Base-by-base conservation (phyloP, 1,284 basidiomycete genomes). In the Malassezia japonica region DNA sequence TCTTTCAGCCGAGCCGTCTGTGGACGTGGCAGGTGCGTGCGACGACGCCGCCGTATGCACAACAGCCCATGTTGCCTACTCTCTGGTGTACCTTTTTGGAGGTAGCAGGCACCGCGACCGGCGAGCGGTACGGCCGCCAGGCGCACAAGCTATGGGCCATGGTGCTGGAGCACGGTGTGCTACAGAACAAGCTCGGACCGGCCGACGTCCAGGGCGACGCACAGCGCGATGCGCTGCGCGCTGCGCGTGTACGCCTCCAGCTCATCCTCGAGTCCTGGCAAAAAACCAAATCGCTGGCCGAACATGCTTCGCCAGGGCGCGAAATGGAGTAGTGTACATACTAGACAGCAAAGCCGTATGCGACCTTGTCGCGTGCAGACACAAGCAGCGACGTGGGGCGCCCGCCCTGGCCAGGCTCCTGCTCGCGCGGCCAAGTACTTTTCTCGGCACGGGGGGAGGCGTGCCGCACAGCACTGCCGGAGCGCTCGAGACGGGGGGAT, bases 241-340 rank as follows among this genome's bases (percentile, higher is more conserved):
- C 68, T 2, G 64, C 66, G 13, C 54, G 46, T 9, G 61, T 70
- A 6, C 53, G 70, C 15, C 47, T 75, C 36, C 46, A 57, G 37
- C 51, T 75, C 5, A 50, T 73, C 51, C 58, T 75, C 33, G 71
- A 72, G 36, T 67, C 70, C 6, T 75, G 72, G 73, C 53, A 57
- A 33, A 57, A 63, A 51, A 57, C 35, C 27, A 60, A 62, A 12
- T 25, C 46, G 4, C 40, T 54, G 1, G 40, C 15, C 12, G 51
- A 44, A 13, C 43, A 54, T 40, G 46, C 37, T 3, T 41, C 51
- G 12, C 34, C n/a, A 6, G 51, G 51, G 13, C 46, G 40, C 3
- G 39, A 48, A 9, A 48, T 54, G 46, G 51, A 48, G 20, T 25
- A 28, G 4, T 53, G 37, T 48, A 35, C 31, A 37, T 29, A 31